Conservation (phyloP, 2,329 filamentous ascomycete species). For the Gnomoniopsis smithogilvyi region DNA sequence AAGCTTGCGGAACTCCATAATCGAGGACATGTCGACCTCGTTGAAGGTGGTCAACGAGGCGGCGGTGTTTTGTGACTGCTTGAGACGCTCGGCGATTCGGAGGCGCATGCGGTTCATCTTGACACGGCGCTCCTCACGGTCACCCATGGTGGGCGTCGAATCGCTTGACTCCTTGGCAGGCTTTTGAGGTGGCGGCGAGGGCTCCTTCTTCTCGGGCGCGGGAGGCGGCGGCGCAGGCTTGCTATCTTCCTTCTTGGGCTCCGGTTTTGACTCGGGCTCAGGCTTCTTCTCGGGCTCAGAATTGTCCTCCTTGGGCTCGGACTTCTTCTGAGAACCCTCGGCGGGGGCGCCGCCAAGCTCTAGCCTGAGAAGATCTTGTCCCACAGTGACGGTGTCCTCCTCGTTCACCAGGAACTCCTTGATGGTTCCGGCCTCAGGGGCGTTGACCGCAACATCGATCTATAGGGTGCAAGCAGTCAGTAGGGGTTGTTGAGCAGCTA, state of each 20-base stretch:
- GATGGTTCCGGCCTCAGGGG: conserved; percentile 84
- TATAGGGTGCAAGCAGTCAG: conserved; percentile 31
- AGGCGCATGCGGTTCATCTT: conserved; percentile 99
- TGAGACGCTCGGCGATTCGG: conserved; percentile 93
- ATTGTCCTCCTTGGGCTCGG: conserved; percentile 55
- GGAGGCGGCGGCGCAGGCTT: conserved; percentile 29
- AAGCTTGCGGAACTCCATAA: conserved; percentile 95
- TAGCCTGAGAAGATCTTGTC: conserved; percentile 83
- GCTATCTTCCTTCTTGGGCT: conserved; percentile 31
- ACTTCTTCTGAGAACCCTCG: conserved; percentile 51
- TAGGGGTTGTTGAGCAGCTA: background rate
- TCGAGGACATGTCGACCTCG: conserved; percentile 96
- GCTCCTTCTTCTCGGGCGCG: conserved; percentile 29
- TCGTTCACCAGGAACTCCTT: conserved; percentile 89
- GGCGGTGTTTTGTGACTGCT: conserved; percentile 98
- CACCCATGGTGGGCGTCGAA: conserved; percentile 54
- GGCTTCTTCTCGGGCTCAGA: conserved; percentile 39
- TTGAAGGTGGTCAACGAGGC: conserved; percentile 98
- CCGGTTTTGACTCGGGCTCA: conserved; percentile 27
- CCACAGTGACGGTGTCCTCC: conserved; percentile 92
- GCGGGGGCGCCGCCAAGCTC: conserved; percentile 69
- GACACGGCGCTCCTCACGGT: conserved; percentile 84
- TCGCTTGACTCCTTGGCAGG: conserved; percentile 35
- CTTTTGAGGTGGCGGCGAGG: conserved; percentile 18
- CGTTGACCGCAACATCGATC: conserved; percentile 97